A percentile compares a stretch with the other conserved stretches of the same genome.
These are phyloP conservation scores for Verbena officinalis DNA, from an alignment of 257 asterid genomes.

Conservation along the genomic window DNA sequence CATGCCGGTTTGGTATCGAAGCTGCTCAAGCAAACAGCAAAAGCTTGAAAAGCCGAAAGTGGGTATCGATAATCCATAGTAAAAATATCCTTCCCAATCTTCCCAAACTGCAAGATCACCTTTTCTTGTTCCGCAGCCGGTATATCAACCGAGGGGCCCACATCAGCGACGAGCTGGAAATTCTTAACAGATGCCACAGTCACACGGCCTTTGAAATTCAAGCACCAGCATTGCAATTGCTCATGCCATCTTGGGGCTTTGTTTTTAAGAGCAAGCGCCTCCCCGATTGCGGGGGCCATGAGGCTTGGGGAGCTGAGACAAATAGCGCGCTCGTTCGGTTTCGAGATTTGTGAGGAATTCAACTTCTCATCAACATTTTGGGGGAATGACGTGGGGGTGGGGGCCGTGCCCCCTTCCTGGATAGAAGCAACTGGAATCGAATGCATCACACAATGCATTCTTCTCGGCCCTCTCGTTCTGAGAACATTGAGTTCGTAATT, in stretches of 20 bases:
- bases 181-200: conserved; percentile 93
- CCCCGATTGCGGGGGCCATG: conserved; percentile 23
- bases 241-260: conserved; percentile 97
- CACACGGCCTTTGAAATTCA: conserved; percentile 93
- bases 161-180: conserved; percentile 88
- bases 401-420: conserved; percentile 87
- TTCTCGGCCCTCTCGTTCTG: conserved; percentile 90
- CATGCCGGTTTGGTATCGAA: conserved; percentile 94
- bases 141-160: conserved; percentile 56
- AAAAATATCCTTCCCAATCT: conserved; percentile 92
- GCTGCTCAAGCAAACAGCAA: conserved; percentile 97
- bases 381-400: conserved; percentile 73
- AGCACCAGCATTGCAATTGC: conserved; percentile 94
- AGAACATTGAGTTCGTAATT: conserved; percentile 88
- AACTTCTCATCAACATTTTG: conserved; percentile 42
- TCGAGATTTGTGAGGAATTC: conserved; percentile 26
- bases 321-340: conserved; percentile 40
- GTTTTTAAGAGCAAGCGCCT: conserved; percentile 71
- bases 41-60: conserved; percentile 93
- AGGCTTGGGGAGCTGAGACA: conserved; percentile 35
- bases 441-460: conserved; percentile 80
- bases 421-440: conserved; percentile 76
- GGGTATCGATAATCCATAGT: conserved; percentile 95
- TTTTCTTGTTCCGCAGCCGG: conserved; percentile 77
- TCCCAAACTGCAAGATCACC: conserved; percentile 88